Evolutionary conservation across 2,329 filamentous ascomycete species (phyloP), one percentile per base, ranked within the genome.

Genomic region (Stemphylium lycopersici): DNA sequence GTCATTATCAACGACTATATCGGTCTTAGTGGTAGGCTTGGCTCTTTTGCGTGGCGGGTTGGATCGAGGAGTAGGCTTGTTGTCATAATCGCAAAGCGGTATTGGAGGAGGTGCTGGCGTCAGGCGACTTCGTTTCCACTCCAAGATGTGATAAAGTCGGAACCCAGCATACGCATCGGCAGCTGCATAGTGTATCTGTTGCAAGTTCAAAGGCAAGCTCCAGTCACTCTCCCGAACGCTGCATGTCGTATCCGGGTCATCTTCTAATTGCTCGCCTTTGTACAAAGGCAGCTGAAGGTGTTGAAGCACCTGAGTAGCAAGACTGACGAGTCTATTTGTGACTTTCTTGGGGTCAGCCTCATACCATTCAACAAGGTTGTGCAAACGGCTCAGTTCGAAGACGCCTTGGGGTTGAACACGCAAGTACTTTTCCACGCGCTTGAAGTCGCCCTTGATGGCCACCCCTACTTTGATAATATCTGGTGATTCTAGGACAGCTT

Each of bases 161-260:
- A 93, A 74, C 11, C 89, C 88, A 26, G 91, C 91, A 71, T 96
- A 97, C 0, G 91, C 90, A 73, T 97, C 93, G 0, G 90, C 87
- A 3, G 91, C 91, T 15, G 92, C 74, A 78, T 83, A 93, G 82
- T 83, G 76, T 13, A 91, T 83, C 68, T 97, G 93, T 10, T 84
- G 74, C 59, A 81, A 74, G 34, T 78, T 80, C 29, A 97, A 76
- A 0, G 77, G 67, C 53, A 79, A 75, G 16, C 84, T 85, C 93
- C 93, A 97, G 69, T 95, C 83, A 63, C 91, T 87, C 7, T 83
- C 80, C 12, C 93, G 84, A 4, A 96, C 90, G 36, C 59, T 68
- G 22, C 42, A 43, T 15, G 38, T 57, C 15, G 48, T 56, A 8
- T 57, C 53, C 16, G 54, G 54, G 13, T 62, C 55, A 31, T 69